Conservation (phyloP, 768 basidiomycete genomes). For the Pulveroboletus ravenelii region DNA sequence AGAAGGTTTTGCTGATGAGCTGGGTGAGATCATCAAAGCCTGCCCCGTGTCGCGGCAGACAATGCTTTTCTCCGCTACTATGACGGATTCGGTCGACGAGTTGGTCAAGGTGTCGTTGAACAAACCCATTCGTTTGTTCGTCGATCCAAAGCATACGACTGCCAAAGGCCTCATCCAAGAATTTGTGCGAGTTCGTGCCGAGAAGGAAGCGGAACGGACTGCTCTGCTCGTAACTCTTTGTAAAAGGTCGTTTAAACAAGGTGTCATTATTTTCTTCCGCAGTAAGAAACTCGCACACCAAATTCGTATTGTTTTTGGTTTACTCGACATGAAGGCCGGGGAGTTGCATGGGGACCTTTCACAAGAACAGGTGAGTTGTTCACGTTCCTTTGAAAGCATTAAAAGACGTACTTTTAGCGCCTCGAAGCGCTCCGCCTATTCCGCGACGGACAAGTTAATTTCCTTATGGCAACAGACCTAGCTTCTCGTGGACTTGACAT, state of each 20-base stretch:
- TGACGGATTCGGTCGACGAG: constrained; percentile 95
- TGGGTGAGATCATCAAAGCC: constrained; percentile 87
- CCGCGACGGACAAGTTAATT: constrained; percentile 84
- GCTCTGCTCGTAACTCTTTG: constrained; percentile 78
- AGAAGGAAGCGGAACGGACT: constrained; percentile 71
- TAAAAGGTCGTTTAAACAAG: constrained; percentile 78
- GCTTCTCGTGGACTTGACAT: constrained; percentile 96
- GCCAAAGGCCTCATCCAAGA: constrained; percentile 88
- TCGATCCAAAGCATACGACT: constrained; percentile 87
- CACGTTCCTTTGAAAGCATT: background rate
- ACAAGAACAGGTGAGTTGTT: constrained; percentile 78
- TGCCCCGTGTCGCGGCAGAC: constrained; percentile 90
- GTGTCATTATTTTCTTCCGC: constrained; percentile 88
- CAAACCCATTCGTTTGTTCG: constrained; percentile 90
- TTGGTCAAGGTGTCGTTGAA: constrained; percentile 89
- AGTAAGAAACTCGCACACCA: constrained; percentile 98
- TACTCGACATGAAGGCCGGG: constrained; percentile 84
- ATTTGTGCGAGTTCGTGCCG: constrained; percentile 86
- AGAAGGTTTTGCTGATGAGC: constrained; percentile 92
- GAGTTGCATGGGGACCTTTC: constrained; percentile 94
- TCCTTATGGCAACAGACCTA: constrained; percentile 92
- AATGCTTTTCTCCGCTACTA: constrained; percentile 98
- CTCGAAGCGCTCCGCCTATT: constrained; percentile 82
- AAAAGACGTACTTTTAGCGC: constrained; percentile 47
- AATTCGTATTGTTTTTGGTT: constrained; percentile 87